Evolutionary conservation across 2,329 filamentous ascomycete genomes (phyloP), one percentile per base, ranked within the genome.

Genomic region (Pseudogymnoascus sp.): DNA sequence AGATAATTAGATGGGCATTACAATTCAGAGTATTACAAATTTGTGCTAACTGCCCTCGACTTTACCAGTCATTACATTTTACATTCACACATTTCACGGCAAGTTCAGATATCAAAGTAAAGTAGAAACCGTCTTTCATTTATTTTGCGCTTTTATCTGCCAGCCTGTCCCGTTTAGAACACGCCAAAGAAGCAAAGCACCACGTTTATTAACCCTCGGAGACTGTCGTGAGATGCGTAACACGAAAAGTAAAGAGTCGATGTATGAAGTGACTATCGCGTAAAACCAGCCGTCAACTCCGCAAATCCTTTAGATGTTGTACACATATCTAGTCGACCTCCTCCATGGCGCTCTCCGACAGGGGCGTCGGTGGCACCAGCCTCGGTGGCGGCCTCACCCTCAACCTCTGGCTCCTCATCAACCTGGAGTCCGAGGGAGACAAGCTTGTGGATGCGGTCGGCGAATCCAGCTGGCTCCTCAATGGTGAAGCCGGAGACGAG

Each of bases 401-500:
- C 81, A 63, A 87, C 84, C 80, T 96, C 92, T 63, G 90, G 87
- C 75, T 93, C 89, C 82, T 97, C 93, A 71, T 97, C 93, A 68
- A 99, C 90, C 85, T 97, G 97, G 76, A 99, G 84, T 72, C 95
- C 95, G 67, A 99, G 88, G 71, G 93, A 96, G 69, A 99, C 93
- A 69, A 99, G 92, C 89, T 97, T 97, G 90, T 99, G 93, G 78
- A 99, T 97, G 78, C 95, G 93, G 86, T 97, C 93, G 69, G 95
- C 92, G 78, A 97, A 99, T 80, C 91, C 89, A 71, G 95, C 91
- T 68, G 95, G 95, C 86, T 99, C 95, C 66, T 99, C 95, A 72
- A 99, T 97, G 78, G 95, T 97, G 90, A 99, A 99, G 74, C 95
- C 95, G 71, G 95, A 97, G 75, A 97, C 95, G 65, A 99, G 87